Evolutionary conservation across 345 rosid species (phyloP).

Genomic region (Tarenaya hassleriana): DNA sequence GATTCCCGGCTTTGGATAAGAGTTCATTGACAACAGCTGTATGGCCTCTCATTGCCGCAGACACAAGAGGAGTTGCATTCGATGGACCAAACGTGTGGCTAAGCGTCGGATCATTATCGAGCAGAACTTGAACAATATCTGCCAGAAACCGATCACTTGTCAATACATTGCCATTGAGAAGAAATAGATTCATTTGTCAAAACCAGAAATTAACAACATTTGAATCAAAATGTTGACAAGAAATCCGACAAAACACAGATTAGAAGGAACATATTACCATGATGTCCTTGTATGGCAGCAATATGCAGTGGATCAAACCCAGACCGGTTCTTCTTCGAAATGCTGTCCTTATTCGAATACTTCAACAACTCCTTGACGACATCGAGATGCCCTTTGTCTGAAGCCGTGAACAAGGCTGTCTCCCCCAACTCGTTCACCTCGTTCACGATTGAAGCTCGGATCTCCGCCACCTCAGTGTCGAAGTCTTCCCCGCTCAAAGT

Average conservation of each 20-base stretch:
- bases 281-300: conserved; percentile 85
- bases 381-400: conserved; percentile 87
- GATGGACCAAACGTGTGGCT: conserved; percentile 72
- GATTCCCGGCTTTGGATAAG: conserved; percentile 65
- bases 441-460: conserved; percentile 70
- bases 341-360: conserved; percentile 67
- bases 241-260: background rate
- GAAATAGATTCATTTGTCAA: background rate
- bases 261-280: conserved; percentile 41
- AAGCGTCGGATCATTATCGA: conserved; percentile 75
- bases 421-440: conserved; percentile 95
- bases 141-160: conserved; percentile 28
- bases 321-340: conserved; percentile 68
- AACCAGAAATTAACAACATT: background rate
- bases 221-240: background rate
- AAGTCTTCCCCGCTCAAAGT: conserved; percentile 64
- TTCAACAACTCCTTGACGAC: conserved; percentile 79
- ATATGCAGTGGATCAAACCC: conserved; percentile 82
- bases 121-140: conserved; percentile 83
- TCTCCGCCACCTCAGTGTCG: conserved; percentile 71
- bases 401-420: conserved; percentile 79
- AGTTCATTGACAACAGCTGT: conserved; percentile 76
- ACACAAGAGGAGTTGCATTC: conserved; percentile 77
- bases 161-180: background rate
- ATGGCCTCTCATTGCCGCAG: conserved; percentile 92